A percentile compares a stretch with the other conserved stretches of the same genome.
These are phyloP conservation scores for Phyllosticta citriasiana DNA, from an alignment of 2,329 filamentous ascomycete genomes.

Conservation along the genomic window DNA sequence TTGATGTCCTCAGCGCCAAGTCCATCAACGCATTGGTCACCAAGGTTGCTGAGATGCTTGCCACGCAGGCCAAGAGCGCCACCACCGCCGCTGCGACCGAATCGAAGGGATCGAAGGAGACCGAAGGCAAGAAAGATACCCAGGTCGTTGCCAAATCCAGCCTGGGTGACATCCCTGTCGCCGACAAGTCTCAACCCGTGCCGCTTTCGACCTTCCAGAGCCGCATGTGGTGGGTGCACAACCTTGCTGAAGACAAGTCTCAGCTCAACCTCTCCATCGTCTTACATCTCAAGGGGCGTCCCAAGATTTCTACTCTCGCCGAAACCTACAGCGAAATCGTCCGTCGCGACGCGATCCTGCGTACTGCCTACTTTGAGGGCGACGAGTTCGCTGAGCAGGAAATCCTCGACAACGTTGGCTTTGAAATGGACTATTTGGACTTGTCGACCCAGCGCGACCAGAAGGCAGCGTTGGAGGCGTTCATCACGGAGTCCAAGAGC, in stretches of 20 bases:
- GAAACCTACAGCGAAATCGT: conserved; percentile 13
- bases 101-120: not conserved
- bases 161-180: not conserved
- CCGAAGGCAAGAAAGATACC: not conserved
- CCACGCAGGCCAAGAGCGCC: not conserved
- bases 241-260: conserved; percentile 15
- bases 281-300: conserved; percentile 13
- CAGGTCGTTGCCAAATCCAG: not conserved
- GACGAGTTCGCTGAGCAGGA: conserved; percentile 18
- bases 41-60: conserved; percentile 1
- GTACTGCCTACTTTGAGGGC: conserved; percentile 16
- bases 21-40: conserved; percentile 3
- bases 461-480: conserved; percentile 11
- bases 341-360: conserved; percentile 14
- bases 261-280: conserved; percentile 15
- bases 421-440: conserved; percentile 14
- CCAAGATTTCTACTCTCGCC: conserved; percentile 10
- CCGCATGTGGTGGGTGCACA: conserved; percentile 18
- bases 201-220: conserved; percentile 20
- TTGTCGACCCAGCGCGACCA: conserved; percentile 12
- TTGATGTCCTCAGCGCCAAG: conserved; percentile 32
- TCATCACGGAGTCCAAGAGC: conserved; percentile 1
- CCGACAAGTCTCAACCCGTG: conserved; percentile 6
- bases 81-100: not conserved
- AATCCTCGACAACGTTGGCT: conserved; percentile 11